Conservation (phyloP, 164 flowering plant genomes). For the Aristolochia californica region DNA sequence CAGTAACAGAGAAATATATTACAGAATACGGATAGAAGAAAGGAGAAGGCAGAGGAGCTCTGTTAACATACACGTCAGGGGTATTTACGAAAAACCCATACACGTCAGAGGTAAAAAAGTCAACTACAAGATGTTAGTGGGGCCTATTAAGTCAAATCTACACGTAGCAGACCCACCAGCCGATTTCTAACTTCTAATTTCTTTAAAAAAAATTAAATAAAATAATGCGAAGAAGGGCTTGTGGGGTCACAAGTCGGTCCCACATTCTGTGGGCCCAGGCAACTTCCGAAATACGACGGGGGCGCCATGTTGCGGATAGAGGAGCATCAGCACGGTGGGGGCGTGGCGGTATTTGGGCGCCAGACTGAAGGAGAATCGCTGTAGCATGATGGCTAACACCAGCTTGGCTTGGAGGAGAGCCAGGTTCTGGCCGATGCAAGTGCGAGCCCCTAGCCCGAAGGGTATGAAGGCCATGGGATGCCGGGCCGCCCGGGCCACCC, state of each 20-base stretch:
- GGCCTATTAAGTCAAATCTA: neutral
- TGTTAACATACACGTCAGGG: neutral
- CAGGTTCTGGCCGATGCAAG: conserved; percentile 81
- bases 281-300: conserved; percentile 48
- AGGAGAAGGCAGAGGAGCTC: conserved; percentile 6
- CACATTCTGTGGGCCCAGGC: conserved; percentile 2
- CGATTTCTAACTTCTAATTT: no score
- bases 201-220: no score
- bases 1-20: conserved; percentile 16
- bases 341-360: conserved; percentile 72
- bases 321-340: conserved; percentile 76
- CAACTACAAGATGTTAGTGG: no score
- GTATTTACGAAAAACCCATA: neutral
- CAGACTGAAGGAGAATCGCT: conserved; percentile 51
- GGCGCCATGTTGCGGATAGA: conserved; percentile 87
- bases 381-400: conserved; percentile 50
- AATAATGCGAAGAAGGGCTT: no score
- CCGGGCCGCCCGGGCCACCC: conserved; percentile 69
- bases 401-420: conserved; percentile 75
- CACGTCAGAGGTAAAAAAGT: no score
- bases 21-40: conserved; percentile 25
- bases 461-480: conserved; percentile 90
- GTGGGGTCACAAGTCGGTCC: neutral
- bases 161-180: no score
- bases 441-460: conserved; percentile 79